phyloP scores from a whole-genome alignment of 164 flowering plant genomes.

The Vitis vinifera region ASM3070453v1 NC_081810.1:67501-68000 shows the following conservation, averaged over 20 bases:
- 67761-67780: too few relatives aligned
- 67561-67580: background rate
- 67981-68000: too few relatives aligned
- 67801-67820: too few relatives aligned
- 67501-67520: background rate
- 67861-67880: too few relatives aligned
- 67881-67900: too few relatives aligned
- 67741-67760: background rate
- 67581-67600: background rate
- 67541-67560: background rate
- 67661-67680: conserved; percentile 74
- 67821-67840: too few relatives aligned
- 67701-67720: conserved; percentile 1
- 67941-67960: too few relatives aligned
- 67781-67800: too few relatives aligned
- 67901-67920: too few relatives aligned
- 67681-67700: conserved; percentile 66
- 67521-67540: background rate
- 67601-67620: background rate
- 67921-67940: too few relatives aligned
- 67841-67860: too few relatives aligned
- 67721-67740: background rate
- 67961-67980: too few relatives aligned
- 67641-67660: conserved; percentile 93
- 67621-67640: conserved; percentile 45